A percentile compares a stretch with the other conserved stretches of the same genome.
phyloP scores from a whole-genome alignment of 805 yeast genomes.

The Teunomyces aglyptinius region DNA sequence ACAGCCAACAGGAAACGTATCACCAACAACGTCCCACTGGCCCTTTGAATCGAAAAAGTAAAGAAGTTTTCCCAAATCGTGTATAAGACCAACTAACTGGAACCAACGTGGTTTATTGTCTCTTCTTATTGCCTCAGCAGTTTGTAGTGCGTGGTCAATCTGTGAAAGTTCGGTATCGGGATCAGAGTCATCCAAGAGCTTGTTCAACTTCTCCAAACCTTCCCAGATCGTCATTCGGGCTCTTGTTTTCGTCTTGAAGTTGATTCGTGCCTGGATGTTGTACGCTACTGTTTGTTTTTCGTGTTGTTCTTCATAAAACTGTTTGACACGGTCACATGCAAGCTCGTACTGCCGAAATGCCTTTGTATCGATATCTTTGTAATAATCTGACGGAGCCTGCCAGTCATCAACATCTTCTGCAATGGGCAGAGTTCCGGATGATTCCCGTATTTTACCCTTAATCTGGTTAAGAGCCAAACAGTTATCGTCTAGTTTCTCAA shows the following conservation, averaged over 20 bases:
- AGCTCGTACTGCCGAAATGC: conserved; percentile 64
- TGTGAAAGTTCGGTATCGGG: conserved; percentile 76
- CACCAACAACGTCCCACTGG: conserved; percentile 82
- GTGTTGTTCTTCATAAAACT: conserved; percentile 67
- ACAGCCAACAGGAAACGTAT: conserved; percentile 76
- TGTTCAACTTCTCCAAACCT: conserved; percentile 59
- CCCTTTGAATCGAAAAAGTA: conserved; percentile 72
- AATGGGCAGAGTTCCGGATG: not conserved
- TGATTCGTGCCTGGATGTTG: conserved; percentile 67
- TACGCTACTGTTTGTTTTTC: conserved; percentile 69
- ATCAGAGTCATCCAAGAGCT: conserved; percentile 66
- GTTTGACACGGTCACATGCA: conserved; percentile 66
- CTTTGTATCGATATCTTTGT: conserved; percentile 34
- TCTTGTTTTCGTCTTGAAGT: conserved; percentile 64
- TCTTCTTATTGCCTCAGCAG: conserved; percentile 69
- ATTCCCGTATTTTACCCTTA: conserved; percentile 9
- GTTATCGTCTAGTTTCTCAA: conserved; percentile 19
- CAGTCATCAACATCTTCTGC: conserved; percentile 13
- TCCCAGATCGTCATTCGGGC: conserved; percentile 74
- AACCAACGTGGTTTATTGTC: conserved; percentile 75
- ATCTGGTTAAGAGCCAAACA: conserved; percentile 18
- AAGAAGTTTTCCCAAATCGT: conserved; percentile 66
- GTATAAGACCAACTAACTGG: conserved; percentile 70
- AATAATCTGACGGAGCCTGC: conserved; percentile 28
- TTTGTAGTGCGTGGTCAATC: conserved; percentile 72